phyloP scores from a whole-genome alignment of 495 filamentous ascomycete genomes.

The Penicillium mononematosum region DNA sequence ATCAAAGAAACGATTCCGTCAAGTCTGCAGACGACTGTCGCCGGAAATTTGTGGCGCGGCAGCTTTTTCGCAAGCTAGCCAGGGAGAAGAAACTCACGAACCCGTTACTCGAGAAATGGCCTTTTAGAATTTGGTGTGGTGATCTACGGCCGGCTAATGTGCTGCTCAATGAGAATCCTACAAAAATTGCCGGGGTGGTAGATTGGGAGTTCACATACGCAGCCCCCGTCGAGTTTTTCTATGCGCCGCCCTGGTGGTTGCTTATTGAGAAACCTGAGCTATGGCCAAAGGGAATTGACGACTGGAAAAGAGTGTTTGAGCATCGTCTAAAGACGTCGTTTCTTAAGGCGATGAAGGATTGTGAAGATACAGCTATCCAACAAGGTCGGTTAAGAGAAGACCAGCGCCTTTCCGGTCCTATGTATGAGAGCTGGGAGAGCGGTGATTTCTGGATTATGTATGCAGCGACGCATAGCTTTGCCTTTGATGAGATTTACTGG shows the following conservation, averaged over 20 bases:
- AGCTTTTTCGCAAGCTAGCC: conserved; percentile 35
- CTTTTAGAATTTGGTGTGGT: conserved; percentile 33
- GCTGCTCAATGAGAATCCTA: conserved; percentile 14
- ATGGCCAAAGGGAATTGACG: not conserved
- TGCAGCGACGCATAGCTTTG: not conserved
- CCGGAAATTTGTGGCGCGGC: conserved; percentile 42
- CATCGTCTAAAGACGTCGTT: not conserved
- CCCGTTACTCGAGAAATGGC: conserved; percentile 12
- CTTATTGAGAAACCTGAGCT: conserved; percentile 12
- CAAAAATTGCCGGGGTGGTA: conserved; percentile 10
- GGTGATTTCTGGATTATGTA: not conserved
- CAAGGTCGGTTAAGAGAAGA: not conserved
- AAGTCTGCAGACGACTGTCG: conserved; percentile 38
- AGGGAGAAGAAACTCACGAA: conserved; percentile 21
- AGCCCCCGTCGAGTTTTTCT: conserved; percentile 14
- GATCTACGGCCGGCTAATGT: conserved; percentile 32
- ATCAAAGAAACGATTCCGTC: conserved; percentile 14
- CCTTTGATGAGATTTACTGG: conserved; percentile 4
- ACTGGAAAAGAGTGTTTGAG: not conserved
- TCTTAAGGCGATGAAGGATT: not conserved
- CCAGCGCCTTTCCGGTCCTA: not conserved
- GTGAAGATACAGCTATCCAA: not conserved
- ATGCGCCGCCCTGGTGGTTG: conserved; percentile 15
- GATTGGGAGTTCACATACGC: conserved; percentile 23
- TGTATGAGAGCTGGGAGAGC: not conserved